Base-by-base conservation (phyloP, 1,284 basidiomycete genomes). In the Farysia itapuensis region DNA sequence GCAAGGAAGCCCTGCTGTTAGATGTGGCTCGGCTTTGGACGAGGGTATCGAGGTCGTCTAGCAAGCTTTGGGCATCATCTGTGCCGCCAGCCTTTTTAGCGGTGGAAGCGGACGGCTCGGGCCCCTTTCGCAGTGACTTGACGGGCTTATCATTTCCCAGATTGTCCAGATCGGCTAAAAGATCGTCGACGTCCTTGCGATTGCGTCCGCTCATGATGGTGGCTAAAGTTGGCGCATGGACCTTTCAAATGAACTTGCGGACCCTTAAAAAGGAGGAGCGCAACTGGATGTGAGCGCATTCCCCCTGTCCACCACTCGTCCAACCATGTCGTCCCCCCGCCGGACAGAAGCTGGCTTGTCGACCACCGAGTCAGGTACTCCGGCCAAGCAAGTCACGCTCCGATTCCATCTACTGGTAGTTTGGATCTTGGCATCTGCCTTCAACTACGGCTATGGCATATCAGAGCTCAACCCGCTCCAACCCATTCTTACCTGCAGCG, bases 41-140 rank as follows among this genome's bases (percentile, higher is more conserved):
- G n/a, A 76, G 35, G 18, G 63, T 66, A 39, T 76, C 74, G 4
- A 76, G 39, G 26, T 76, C 74, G 35, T 76, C 72, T 3, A 76
- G 59, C 43, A 76, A 35, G 37, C 67, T 70, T 53, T 76, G 74
- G 5, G 71, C 71, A 39, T 75, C 73, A 5, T 64, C 43, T n/a
- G n/a, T n/a, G n/a, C n/a, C n/a, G 24, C 43, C 35, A n/a, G 43
- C 54, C 39, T 57, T 61, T 16, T 41, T 51, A 9, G 37, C 13
- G 8, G 57, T 39, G 14, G 39, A 20, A 11, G 43, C 31, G 19
- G 39, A 34, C 14, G 29, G 40, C 37, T 52, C 50, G 26, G 56
- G 45, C 7, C 50, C 50, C 33, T 54, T 45, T 40, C 51, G 38
- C 11, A 40, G 19, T 5, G 51, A 36, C 30, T 48, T 42, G 28